Base-by-base conservation (phyloP, 1,139 yeast genomes). In the Yamadazyma spencermartinsiae region DNA sequence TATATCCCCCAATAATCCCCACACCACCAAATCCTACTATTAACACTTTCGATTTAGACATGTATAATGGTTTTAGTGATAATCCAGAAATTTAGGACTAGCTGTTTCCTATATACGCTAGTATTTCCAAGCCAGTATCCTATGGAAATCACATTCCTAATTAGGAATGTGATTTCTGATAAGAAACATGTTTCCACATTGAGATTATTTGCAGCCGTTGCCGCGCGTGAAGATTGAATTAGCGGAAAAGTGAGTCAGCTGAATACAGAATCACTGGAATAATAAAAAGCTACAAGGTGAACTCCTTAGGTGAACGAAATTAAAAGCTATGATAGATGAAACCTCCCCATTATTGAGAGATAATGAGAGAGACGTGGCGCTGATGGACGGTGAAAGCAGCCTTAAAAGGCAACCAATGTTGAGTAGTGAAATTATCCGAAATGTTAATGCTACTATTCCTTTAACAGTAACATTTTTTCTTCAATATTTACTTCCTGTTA, bases 1-100 rank as follows among this genome's bases (percentile, higher is more conserved):
- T 48, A 34, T 61, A 60, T 18, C 63, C 57, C 16, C 62, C 61
- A 20, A 63, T 49, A 23, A 55, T 51, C 2, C 71, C 70, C 2
- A 65, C 68, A 7, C 70, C 89, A 8, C 89, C 89, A 48, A 82
- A 67, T 9, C 89, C 89, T 25, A 82, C 68, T n/a, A 79, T 58
- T 21, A 81, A 65, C 3, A 79, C 63, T 37, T 71, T 72, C 2
- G 39, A 28, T 16, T 28, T 28, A 10, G 31, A 15, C 31, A 28
- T 28, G 5, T 14, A 13, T 26, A 12, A 9, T 5, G 5, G 12
- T 24, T 10, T 20, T 20, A 20, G 13, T 24, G 12, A 13, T 5
- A 13, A 7, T 26, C 29, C 11, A 5, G 29, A 12, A 26, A 14
- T 26, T 9, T 4, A 28, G 31, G 31, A 5, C 17, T 3, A 10